A percentile compares a stretch with the other conserved stretches of the same genome.
Evolutionary conservation across 371 early-diverging fungal species (phyloP).

Genomic region (Mortierella sp.): DNA sequence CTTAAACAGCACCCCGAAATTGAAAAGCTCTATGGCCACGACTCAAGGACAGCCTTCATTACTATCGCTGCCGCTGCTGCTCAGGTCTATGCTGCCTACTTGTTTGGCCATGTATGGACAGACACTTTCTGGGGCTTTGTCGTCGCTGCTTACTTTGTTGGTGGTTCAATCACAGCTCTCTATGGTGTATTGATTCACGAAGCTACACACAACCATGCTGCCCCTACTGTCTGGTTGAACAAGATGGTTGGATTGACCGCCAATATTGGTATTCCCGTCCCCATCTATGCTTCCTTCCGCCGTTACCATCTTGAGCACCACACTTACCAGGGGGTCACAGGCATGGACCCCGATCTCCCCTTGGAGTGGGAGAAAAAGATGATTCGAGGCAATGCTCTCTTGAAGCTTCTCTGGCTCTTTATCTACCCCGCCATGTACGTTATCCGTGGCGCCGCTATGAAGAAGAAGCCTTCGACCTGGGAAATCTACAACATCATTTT

Average conservation of each 20-base stretch:
- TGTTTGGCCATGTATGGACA: conserved; percentile 74
- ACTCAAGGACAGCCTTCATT: conserved; percentile 82
- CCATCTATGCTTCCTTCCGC: conserved; percentile 87
- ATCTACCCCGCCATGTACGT: conserved; percentile 94
- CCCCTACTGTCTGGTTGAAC: conserved; percentile 77
- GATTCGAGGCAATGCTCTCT: conserved; percentile 79
- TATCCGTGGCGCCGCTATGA: conserved; percentile 86
- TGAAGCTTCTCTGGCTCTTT: conserved; percentile 86
- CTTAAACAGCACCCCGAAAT: conserved; percentile 91
- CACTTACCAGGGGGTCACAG: conserved; percentile 94
- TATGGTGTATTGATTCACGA: conserved; percentile 93
- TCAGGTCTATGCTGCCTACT: conserved; percentile 85
- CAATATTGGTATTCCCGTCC: conserved; percentile 89
- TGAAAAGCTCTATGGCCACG: conserved; percentile 84
- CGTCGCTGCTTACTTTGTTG: conserved; percentile 82
- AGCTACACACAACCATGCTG: conserved; percentile 87
- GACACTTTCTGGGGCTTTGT: conserved; percentile 74
- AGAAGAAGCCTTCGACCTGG: conserved; percentile 81
- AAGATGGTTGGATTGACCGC: conserved; percentile 85
- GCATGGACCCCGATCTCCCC: conserved; percentile 97
- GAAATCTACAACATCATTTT: conserved; percentile 85
- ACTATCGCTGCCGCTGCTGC: conserved; percentile 71
- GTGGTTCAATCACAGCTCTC: conserved; percentile 84
- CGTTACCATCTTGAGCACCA: conserved; percentile 98
- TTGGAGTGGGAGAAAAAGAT: conserved; percentile 87